phyloP scores from a whole-genome alignment of 2,329 filamentous ascomycete genomes.

The Clarireedia paspali region DNA sequence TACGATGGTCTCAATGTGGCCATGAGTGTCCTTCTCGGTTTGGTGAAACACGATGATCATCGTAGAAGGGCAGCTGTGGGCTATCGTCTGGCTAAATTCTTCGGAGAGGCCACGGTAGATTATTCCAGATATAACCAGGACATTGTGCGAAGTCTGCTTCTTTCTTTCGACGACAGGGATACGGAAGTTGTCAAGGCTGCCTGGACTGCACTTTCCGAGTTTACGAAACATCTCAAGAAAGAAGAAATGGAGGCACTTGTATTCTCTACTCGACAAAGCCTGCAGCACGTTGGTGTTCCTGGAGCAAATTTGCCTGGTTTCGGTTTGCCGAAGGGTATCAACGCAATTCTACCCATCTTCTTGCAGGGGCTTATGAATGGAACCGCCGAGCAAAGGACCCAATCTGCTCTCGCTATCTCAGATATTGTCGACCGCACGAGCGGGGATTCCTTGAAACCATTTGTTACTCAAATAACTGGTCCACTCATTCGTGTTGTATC shows the following conservation, averaged over 20 bases:
- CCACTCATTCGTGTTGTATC: slow-evolving; percentile 97
- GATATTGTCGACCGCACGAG: slow-evolving; percentile 93
- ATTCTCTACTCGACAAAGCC: slow-evolving; percentile 72
- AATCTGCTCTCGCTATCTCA: slow-evolving; percentile 86
- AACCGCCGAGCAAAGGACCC: slow-evolving; percentile 81
- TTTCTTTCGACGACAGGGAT: slow-evolving; percentile 87
- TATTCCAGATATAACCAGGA: slow-evolving; percentile 96
- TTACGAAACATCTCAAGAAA: slow-evolving; percentile 85
- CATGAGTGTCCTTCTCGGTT: slow-evolving; percentile 84
- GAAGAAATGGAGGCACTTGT: slow-evolving; percentile 97
- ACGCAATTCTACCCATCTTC: slow-evolving; percentile 92
- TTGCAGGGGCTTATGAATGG: slow-evolving; percentile 97
- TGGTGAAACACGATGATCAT: slow-evolving; percentile 92
- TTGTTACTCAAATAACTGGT: slow-evolving; percentile 95
- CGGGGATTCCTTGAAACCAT: slow-evolving; percentile 80
- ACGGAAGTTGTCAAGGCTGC: slow-evolving; percentile 77
- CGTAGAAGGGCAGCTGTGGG: slow-evolving; percentile 71
- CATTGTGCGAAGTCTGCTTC: slow-evolving; percentile 80
- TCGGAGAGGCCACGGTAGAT: slow-evolving; percentile 70
- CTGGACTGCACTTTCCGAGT: slow-evolving; percentile 77
- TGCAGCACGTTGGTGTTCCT: slow-evolving; percentile 81
- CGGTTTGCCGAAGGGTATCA: slow-evolving; percentile 90
- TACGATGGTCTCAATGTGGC: slow-evolving; percentile 91
- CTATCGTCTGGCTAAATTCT: slow-evolving; percentile 78
- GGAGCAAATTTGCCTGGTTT: slow-evolving; percentile 84